Conservation (phyloP, 129 eudicot genomes). For the Helianthus tuberosus region DNA sequence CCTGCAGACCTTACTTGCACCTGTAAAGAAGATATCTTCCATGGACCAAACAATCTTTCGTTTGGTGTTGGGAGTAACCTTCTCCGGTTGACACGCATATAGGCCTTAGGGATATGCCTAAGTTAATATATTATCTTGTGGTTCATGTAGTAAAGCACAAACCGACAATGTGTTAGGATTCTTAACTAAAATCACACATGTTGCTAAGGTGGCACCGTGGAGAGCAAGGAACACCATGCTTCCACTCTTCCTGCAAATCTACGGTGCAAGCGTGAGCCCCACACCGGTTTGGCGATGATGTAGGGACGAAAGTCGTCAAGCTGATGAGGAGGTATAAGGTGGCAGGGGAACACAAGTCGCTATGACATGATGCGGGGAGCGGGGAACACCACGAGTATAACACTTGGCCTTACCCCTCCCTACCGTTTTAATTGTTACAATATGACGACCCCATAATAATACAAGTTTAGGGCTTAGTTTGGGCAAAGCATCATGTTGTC, state of each 20-base stretch:
- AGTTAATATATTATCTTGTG: slow-evolving; percentile 9
- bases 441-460: not conserved
- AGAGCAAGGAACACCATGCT: too few species aligned
- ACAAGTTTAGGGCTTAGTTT: too few species aligned
- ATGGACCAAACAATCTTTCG: slow-evolving; percentile 3
- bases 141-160: not conserved
- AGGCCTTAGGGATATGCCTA: not conserved
- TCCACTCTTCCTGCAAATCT: too few species aligned
- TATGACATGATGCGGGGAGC: too few species aligned
- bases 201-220: too few species aligned
- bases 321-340: too few species aligned
- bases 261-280: too few species aligned
- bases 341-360: too few species aligned
- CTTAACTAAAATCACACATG: not conserved
- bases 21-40: slow-evolving; percentile 8
- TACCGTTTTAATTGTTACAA: not conserved
- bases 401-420: not conserved
- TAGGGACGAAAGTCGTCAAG: too few species aligned
- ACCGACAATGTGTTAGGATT: not conserved
- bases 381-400: too few species aligned
- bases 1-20: slow-evolving; percentile 10
- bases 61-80: not conserved
- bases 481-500: too few species aligned
- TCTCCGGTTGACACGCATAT: not conserved
- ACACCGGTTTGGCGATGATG: too few species aligned